A percentile compares a stretch with the other conserved stretches of the same genome.
Evolutionary conservation across 2,329 filamentous ascomycete genomes (phyloP).

Genomic region (Colletotrichum sp.): DNA sequence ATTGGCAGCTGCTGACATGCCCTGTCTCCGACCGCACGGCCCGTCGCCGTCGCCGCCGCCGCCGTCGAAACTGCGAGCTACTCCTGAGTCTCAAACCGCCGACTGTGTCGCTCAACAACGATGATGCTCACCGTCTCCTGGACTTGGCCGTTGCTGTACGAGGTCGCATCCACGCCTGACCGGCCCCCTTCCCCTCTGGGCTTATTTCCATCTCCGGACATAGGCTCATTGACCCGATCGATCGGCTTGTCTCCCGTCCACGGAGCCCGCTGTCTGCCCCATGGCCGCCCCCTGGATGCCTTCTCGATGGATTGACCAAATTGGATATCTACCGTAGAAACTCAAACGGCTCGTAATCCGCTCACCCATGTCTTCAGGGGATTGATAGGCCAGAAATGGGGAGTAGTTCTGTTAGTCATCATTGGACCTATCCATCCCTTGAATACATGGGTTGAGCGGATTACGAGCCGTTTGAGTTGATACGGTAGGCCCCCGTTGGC

Average conservation of each 20-base stretch:
- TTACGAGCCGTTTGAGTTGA: too few relatives aligned
- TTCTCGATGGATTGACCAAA: not conserved
- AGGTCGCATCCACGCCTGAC: slow-evolving; percentile 4
- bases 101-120: not conserved
- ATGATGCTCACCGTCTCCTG: not conserved
- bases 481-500: not conserved
- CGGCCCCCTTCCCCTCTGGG: not conserved
- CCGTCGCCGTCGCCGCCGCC: not conserved
- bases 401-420: too few relatives aligned
- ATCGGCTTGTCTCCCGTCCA: slow-evolving; percentile 7
- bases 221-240: slow-evolving; percentile 11
- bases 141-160: not conserved
- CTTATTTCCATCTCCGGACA: slow-evolving; percentile 9
- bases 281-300: not conserved
- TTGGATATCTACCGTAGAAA: not conserved
- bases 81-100: slow-evolving; percentile 19
- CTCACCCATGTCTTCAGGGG: too few relatives aligned
- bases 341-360: too few relatives aligned
- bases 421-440: too few relatives aligned
- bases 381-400: too few relatives aligned
- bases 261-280: not conserved
- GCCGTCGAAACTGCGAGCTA: slow-evolving; percentile 6
- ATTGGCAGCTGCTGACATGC: not conserved
- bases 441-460: too few relatives aligned
- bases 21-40: slow-evolving; percentile 4